These are phyloP conservation scores for Hypoxylon sp. DNA, from an alignment of 2,329 filamentous ascomycete genomes.

Conservation along the genomic window DNA sequence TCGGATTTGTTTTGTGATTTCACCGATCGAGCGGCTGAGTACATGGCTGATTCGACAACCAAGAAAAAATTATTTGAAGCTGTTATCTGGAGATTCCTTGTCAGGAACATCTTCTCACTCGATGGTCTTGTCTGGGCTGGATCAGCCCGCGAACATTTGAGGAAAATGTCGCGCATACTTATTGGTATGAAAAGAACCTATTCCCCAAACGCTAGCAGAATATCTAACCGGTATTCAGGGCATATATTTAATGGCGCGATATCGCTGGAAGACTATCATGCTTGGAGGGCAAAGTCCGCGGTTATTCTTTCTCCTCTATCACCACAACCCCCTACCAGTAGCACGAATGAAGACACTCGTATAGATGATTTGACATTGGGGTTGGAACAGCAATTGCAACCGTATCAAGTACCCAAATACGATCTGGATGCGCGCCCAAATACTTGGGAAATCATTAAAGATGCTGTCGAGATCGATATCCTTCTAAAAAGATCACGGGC, in stretches of 20 bases:
- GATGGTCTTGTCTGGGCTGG: slow-evolving; percentile 8
- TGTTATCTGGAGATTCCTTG: slow-evolving; percentile 5
- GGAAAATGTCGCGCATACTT: background rate
- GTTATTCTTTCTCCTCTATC: background rate
- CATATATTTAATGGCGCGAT: background rate
- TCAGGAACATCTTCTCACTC: slow-evolving; percentile 5
- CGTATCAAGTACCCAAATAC: background rate
- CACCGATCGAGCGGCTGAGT: background rate
- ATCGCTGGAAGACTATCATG: slow-evolving; percentile 5
- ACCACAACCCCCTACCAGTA: background rate
- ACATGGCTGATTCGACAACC: slow-evolving; percentile 2
- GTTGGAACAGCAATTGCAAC: background rate
- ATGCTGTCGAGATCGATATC: slow-evolving; percentile 10
- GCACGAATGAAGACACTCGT: background rate
- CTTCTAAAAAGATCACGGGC: slow-evolving; percentile 4
- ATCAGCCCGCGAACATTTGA: slow-evolving; percentile 2
- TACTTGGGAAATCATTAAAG: background rate
- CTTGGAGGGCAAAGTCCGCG: slow-evolving; percentile 5
- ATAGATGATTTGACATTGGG: background rate
- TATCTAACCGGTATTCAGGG: background rate
- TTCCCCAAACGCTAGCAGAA: background rate
- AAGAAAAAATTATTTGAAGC: slow-evolving; percentile 9
- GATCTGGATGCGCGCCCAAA: background rate
- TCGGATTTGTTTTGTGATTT: background rate
- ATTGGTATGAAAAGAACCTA: background rate